phyloP scores from a whole-genome alignment of 257 asterid species.

The Lycium barbarum region DNA sequence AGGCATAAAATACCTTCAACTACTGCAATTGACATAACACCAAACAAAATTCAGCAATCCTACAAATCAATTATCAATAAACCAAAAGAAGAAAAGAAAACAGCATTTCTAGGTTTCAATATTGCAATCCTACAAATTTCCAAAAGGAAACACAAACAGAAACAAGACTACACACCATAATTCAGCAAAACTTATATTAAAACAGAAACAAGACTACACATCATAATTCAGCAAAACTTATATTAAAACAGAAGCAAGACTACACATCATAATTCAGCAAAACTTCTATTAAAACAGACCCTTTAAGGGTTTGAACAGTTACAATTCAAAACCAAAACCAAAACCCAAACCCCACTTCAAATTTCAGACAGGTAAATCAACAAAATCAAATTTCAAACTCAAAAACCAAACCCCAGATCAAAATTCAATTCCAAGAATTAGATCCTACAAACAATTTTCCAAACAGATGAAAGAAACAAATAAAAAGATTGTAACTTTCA shows the following conservation, averaged over 20 bases:
- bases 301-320: neutral
- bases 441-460: neutral
- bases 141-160: neutral
- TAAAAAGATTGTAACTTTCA: conserved; percentile 8
- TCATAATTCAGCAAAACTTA: neutral
- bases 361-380: conserved; percentile 13
- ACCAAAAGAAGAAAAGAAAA: neutral
- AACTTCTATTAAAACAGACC: neutral
- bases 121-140: neutral
- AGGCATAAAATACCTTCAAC: conserved; percentile 9
- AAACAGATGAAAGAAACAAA: neutral
- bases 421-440: conserved; percentile 20
- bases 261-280: conserved; percentile 25
- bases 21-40: conserved; percentile 17
- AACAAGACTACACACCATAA: conserved; percentile 25
- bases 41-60: neutral
- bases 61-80: neutral
- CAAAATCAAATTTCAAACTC: conserved; percentile 15
- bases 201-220: neutral
- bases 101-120: neutral
- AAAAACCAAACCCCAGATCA: conserved; percentile 15
- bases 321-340: conserved; percentile 11
- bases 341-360: neutral
- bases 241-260: neutral
- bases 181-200: neutral